Evolutionary conservation across 805 yeast species (phyloP).

Genomic region (Kuraishia molischiana): DNA sequence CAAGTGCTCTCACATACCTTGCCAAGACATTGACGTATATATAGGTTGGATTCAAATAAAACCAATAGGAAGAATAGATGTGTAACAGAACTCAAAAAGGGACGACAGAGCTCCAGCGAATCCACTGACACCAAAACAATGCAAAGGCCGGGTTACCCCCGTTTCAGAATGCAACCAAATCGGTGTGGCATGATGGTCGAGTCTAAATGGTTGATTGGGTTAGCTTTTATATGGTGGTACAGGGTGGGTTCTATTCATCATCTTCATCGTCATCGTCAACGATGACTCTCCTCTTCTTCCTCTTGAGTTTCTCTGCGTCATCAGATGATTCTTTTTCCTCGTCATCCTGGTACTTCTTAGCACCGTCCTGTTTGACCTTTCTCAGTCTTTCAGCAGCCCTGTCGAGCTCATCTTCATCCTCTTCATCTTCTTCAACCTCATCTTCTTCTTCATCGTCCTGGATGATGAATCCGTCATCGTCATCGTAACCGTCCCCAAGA

Average conservation of each 20-base stretch:
- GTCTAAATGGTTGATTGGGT: too few species aligned
- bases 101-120: too few species aligned
- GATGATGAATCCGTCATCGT: conserved; percentile 22
- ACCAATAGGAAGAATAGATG: too few species aligned
- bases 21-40: too few species aligned
- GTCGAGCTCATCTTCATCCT: conserved; percentile 27
- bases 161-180: too few species aligned
- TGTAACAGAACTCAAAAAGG: too few species aligned
- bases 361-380: conserved; percentile 46
- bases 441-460: conserved; percentile 24
- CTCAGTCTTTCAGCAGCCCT: conserved; percentile 51
- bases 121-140: too few species aligned
- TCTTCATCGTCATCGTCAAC: conserved; percentile 45
- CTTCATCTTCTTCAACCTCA: conserved; percentile 22
- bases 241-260: conserved; percentile 20
- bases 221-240: too few species aligned
- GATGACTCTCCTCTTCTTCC: conserved; percentile 37
- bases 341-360: conserved; percentile 37
- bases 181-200: too few species aligned
- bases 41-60: too few species aligned
- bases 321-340: conserved; percentile 17
- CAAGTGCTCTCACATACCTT: too few species aligned
- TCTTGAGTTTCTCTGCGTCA: conserved; percentile 15
- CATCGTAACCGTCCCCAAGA: conserved; percentile 17
- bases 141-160: too few species aligned